Evolutionary conservation across 768 basidiomycete species (phyloP), one percentile per base, ranked within the genome.

Genomic region (Clitopilus hobsonii): DNA sequence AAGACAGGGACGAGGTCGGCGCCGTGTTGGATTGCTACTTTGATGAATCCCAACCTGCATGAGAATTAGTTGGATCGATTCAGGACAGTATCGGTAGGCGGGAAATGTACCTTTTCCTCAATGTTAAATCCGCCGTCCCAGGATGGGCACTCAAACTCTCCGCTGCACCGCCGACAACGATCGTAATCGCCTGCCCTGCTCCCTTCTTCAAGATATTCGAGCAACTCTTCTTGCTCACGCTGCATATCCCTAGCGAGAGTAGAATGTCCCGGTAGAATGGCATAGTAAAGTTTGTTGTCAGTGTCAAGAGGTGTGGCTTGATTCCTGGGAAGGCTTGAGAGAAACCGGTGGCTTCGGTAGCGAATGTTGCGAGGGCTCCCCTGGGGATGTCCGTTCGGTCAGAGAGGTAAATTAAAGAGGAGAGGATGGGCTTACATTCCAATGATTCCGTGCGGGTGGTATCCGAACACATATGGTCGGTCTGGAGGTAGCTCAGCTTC

Each of bases 401-500:
- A 29, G 49, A 14, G 38, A 55, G 32, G 26, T 20, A 7, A 24
- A 36, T 5, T 36, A 26, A 24, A 27, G 38, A 55, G 24, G 20
- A 41, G 5, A 30, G 25, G 20, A 48, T 28, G 28, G 18, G 27
- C 89, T 64, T 75, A 96, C 94, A 97, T 98, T 63, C 96, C 95
- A 67, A 99, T 98, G 60, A 99, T 98, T 36, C 94, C 97, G 70
- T 99, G 97, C 16, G 97, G 97, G 70, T 99, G 97, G 70, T 98
- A 98, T 6, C 96, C 97, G 71, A 99, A 99, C 13, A 99, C 82
- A 71, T 99, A 99, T 18, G 91, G 88, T 58, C 94, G 76, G 68
- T 97, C 92, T 10, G 96, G 75, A 0, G 96, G 94, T 22, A 99
- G 79, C 60, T 96, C 91, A 29, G 84, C 87, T 72, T 93, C 94